These are phyloP conservation scores for Saccharomyces hybrid DNA, from an alignment of 1,139 yeast species.

Conservation along the genomic window DNA sequence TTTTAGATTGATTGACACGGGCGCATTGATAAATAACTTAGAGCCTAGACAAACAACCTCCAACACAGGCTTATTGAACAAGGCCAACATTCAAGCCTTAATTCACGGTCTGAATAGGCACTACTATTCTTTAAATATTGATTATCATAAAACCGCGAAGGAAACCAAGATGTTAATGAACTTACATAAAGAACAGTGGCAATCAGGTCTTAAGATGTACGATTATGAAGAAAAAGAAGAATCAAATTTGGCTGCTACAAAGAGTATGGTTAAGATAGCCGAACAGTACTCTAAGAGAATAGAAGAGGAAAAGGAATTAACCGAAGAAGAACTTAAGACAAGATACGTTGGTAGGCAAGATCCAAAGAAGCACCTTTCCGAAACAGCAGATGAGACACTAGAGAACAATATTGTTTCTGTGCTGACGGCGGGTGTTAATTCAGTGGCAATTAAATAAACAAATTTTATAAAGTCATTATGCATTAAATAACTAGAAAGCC, in stretches of 20 bases:
- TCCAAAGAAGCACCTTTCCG: conserved; percentile 93
- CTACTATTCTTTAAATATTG: conserved; percentile 90
- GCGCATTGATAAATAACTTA: conserved; percentile 87
- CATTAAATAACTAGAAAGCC: not conserved
- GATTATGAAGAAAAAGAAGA: conserved; percentile 77
- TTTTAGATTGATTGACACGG: conserved; percentile 84
- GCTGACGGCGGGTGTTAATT: conserved; percentile 81
- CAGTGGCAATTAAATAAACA: conserved; percentile 66
- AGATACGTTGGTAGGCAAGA: conserved; percentile 98
- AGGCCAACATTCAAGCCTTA: conserved; percentile 96
- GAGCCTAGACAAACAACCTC: conserved; percentile 98
- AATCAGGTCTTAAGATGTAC: conserved; percentile 73
- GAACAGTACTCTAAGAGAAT: conserved; percentile 85
- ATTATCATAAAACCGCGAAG: conserved; percentile 83
- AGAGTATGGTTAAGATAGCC: conserved; percentile 82
- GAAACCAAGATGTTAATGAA: conserved; percentile 93
- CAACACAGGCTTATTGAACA: conserved; percentile 88
- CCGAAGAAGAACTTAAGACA: conserved; percentile 84
- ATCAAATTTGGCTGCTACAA: conserved; percentile 63
- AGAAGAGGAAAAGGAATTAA: conserved; percentile 82
- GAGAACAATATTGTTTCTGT: conserved; percentile 87
- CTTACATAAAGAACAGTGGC: conserved; percentile 94
- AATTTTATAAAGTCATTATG: not conserved
- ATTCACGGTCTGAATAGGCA: conserved; percentile 97
- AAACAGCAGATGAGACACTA: conserved; percentile 74